A percentile compares a stretch with the other conserved stretches of the same genome.
phyloP scores from a whole-genome alignment of 306 rosid genomes.

The Coriaria nepalensis region DNA sequence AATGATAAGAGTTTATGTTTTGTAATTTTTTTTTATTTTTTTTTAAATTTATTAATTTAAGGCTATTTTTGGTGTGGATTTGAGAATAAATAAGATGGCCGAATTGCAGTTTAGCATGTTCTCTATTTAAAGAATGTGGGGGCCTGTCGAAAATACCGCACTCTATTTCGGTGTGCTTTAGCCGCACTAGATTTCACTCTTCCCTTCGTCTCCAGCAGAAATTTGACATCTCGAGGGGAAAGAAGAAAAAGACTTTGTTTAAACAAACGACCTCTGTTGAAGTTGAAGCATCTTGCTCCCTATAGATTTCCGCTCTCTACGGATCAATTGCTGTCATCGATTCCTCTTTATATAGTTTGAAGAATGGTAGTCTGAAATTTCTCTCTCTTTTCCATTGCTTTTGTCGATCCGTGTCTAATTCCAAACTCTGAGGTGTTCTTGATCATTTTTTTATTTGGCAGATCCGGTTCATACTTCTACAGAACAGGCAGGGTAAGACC shows the following conservation, averaged over 20 bases:
- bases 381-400: not conserved
- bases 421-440: not conserved
- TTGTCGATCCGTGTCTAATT: not conserved
- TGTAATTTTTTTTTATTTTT: not conserved
- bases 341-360: not conserved
- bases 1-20: not conserved
- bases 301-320: not conserved
- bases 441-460: conserved; percentile 18
- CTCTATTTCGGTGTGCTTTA: too few relatives aligned
- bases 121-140: too few relatives aligned
- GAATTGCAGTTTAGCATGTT: too few relatives aligned
- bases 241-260: too few relatives aligned
- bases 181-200: not conserved
- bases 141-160: too few relatives aligned
- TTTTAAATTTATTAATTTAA: too few relatives aligned
- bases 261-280: too few relatives aligned
- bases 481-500: conserved; percentile 89
- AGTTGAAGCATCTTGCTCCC: too few relatives aligned
- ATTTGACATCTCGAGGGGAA: not conserved
- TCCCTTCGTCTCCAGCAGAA: not conserved
- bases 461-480: conserved; percentile 96
- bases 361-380: conserved; percentile 7
- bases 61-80: too few relatives aligned
- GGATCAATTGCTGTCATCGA: not conserved
- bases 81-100: too few relatives aligned